These are phyloP conservation scores for Coleophoma eucalyptorum DNA, from an alignment of 2,329 filamentous ascomycete species.

Conservation along the genomic window DNA sequence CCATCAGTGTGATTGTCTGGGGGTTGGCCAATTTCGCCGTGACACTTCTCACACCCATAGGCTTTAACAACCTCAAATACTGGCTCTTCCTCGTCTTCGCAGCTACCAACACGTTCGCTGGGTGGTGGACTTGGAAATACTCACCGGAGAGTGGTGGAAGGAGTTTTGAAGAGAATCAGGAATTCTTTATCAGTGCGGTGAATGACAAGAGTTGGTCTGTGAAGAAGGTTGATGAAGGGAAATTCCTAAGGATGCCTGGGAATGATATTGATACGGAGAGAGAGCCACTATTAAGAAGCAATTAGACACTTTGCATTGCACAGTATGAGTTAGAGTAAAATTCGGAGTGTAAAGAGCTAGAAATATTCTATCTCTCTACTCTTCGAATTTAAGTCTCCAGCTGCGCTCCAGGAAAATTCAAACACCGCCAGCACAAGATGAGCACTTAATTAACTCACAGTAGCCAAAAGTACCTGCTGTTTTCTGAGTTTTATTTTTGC, in stretches of 20 bases:
- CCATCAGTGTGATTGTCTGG: conserved; percentile 51
- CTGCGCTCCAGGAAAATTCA: too few species aligned
- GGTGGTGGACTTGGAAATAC: conserved; percentile 46
- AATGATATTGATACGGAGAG: conserved; percentile 8
- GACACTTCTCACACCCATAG: conserved; percentile 52
- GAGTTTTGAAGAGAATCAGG: conserved; percentile 56
- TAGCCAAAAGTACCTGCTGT: too few species aligned
- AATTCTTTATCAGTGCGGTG: conserved; percentile 50
- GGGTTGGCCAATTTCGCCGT: conserved; percentile 54
- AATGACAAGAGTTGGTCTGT: conserved; percentile 51
- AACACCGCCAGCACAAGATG: too few species aligned
- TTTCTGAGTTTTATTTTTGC: too few species aligned
- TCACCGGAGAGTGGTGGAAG: conserved; percentile 52
- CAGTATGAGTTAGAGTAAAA: too few species aligned
- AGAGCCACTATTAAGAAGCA: conserved; percentile 12
- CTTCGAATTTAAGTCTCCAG: too few species aligned
- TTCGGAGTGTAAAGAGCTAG: too few species aligned
- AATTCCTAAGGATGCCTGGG: conserved; percentile 29
- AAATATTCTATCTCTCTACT: too few species aligned
- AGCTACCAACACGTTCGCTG: conserved; percentile 49
- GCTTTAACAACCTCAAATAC: conserved; percentile 57
- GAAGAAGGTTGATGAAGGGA: conserved; percentile 45
- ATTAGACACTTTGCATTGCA: background rate
- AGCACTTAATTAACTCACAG: too few species aligned
- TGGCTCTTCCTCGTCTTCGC: conserved; percentile 55